Conservation (phyloP, 306 rosid species). For the Arachis stenosperma region DNA sequence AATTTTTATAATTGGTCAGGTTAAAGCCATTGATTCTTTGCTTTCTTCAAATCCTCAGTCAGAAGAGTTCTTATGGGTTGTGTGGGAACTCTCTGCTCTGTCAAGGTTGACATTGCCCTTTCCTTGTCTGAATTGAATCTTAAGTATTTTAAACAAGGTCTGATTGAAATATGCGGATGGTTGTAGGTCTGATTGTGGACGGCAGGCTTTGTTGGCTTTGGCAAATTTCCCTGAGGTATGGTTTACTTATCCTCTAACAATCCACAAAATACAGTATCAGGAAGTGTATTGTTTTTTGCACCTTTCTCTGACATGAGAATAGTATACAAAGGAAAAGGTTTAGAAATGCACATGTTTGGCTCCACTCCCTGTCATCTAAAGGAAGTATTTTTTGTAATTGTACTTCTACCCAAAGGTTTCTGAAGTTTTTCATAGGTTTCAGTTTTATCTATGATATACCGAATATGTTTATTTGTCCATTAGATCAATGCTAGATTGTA, state of each 20-base stretch:
- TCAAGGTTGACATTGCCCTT: conserved; percentile 66
- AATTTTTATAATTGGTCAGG: conserved; percentile 54
- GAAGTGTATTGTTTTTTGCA: conserved; percentile 25
- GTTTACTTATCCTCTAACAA: conserved; percentile 26
- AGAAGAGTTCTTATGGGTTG: conserved; percentile 92
- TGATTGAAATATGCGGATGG: conserved; percentile 38
- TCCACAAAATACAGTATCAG: conserved; percentile 17
- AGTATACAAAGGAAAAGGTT: conserved; percentile 21
- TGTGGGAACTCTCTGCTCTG: conserved; percentile 89
- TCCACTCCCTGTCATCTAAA: not conserved
- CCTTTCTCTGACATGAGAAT: not conserved
- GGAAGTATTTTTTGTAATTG: not conserved
- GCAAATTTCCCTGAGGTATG: conserved; percentile 91
- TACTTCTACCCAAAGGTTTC: conserved; percentile 2
- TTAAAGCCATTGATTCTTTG: conserved; percentile 83
- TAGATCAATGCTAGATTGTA: conserved; percentile 16
- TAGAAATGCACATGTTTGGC: not conserved
- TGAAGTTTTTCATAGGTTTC: conserved; percentile 24
- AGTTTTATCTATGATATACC: conserved; percentile 21
- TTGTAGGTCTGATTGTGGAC: conserved; percentile 94
- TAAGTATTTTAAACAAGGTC: conserved; percentile 30
- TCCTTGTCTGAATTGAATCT: conserved; percentile 32
- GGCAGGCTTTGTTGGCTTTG: conserved; percentile 81
- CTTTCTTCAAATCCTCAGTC: conserved; percentile 70
- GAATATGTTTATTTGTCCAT: conserved; percentile 28